phyloP scores from a whole-genome alignment of 1,284 basidiomycete genomes.

The Testicularia cyperi region DNA sequence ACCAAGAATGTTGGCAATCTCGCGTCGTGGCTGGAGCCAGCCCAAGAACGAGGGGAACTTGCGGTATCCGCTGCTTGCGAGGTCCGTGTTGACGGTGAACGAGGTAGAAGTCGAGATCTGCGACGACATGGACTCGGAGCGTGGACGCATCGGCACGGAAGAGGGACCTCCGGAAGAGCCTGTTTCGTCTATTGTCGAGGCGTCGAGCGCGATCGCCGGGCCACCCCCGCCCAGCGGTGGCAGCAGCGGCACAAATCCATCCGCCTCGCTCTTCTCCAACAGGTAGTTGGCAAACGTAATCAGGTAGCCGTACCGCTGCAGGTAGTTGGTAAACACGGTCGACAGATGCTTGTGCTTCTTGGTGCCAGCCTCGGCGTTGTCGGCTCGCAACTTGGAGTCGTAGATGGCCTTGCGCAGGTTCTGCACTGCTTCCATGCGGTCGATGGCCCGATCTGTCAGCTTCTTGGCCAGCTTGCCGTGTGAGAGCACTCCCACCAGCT shows the following conservation, averaged over 20 bases:
- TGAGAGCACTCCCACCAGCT: conserved; percentile 87
- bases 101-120: conserved; percentile 18
- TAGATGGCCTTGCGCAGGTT: conserved; percentile 58
- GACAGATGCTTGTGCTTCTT: conserved; percentile 44
- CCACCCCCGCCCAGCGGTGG: conserved; percentile 16
- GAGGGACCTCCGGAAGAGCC: neutral
- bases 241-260: conserved; percentile 19
- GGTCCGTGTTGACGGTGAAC: conserved; percentile 6
- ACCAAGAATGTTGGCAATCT: conserved; percentile 49
- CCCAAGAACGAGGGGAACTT: conserved; percentile 52
- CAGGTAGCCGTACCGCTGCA: conserved; percentile 71
- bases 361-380: conserved; percentile 47
- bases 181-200: neutral
- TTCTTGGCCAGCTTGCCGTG: conserved; percentile 90
- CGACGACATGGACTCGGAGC: conserved; percentile 17
- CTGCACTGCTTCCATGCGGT: conserved; percentile 58
- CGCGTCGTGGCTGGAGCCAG: conserved; percentile 53
- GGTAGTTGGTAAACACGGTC: conserved; percentile 53
- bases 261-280: conserved; percentile 69
- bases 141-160: too few species aligned
- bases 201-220: conserved; percentile 11
- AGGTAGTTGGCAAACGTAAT: conserved; percentile 96
- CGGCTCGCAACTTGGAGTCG: conserved; percentile 53
- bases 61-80: conserved; percentile 1
- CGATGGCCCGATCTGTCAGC: conserved; percentile 69